phyloP scores from a whole-genome alignment of 768 basidiomycete genomes.

The Tephrocybe rancida region DNA sequence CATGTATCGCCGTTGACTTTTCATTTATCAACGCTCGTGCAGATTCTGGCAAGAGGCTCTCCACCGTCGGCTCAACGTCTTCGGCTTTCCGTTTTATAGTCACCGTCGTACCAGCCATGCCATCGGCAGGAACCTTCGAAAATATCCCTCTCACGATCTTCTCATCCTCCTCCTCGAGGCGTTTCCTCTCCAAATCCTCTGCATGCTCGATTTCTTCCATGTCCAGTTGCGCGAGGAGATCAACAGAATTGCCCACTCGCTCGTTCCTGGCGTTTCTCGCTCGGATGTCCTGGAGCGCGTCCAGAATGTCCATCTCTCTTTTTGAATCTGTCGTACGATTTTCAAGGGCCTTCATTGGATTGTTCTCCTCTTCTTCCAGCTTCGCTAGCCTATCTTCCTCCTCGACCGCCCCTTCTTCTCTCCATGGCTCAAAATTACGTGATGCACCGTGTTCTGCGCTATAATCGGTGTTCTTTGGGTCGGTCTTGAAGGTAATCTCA shows the following conservation, averaged over 20 bases:
- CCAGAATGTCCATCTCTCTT: conserved; percentile 97
- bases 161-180: conserved; percentile 91
- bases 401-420: conserved; percentile 76
- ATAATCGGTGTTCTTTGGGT: conserved; percentile 97
- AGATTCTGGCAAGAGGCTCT: conserved; percentile 68
- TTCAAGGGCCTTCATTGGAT: conserved; percentile 97
- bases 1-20: conserved; percentile 42
- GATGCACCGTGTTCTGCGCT: conserved; percentile 94
- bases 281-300: conserved; percentile 91
- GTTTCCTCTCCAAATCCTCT: conserved; percentile 69
- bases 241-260: conserved; percentile 73
- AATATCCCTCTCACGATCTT: conserved; percentile 86
- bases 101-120: conserved; percentile 33
- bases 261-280: conserved; percentile 89
- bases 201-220: conserved; percentile 75
- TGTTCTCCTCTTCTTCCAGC: conserved; percentile 91
- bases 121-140: conserved; percentile 58
- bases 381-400: conserved; percentile 86
- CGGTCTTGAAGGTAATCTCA: conserved; percentile 99
- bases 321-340: conserved; percentile 91
- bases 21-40: conserved; percentile 59
- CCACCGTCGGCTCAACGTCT: conserved; percentile 71
- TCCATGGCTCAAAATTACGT: conserved; percentile 97
- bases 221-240: conserved; percentile 63
- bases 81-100: conserved; percentile 91